Conservation (phyloP, 352 stramenopile genomes). For the Hyaloperonospora brassicae region DNA sequence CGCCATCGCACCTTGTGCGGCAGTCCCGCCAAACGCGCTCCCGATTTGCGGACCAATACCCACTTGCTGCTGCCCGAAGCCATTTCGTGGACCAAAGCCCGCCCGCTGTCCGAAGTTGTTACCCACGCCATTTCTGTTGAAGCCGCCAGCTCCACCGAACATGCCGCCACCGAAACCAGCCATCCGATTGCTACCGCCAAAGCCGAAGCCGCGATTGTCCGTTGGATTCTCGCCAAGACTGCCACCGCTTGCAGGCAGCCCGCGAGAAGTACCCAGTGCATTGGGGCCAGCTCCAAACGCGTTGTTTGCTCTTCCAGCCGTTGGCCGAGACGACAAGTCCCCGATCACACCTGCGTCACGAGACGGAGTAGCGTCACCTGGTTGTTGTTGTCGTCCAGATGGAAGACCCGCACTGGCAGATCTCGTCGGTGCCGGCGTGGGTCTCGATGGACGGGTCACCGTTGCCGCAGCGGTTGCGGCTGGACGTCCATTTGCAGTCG, state of each 20-base stretch:
- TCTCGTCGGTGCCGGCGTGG: conserved; percentile 18
- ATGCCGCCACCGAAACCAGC: conserved; percentile 6
- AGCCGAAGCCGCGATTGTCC: neutral
- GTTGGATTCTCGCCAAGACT: conserved; percentile 7
- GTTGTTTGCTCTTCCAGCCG: conserved; percentile 1
- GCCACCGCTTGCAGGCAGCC: neutral
- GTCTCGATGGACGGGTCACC: conserved; percentile 2
- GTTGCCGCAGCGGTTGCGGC: no score
- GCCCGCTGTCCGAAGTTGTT: neutral
- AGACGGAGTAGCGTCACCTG: conserved; percentile 1
- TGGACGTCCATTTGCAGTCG: no score
- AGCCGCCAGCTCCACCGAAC: conserved; percentile 3
- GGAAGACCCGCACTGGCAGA: neutral
- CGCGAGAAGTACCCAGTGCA: conserved; percentile 1
- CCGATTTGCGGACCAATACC: conserved; percentile 9
- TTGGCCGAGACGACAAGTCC: neutral
- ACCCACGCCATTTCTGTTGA: conserved; percentile 6
- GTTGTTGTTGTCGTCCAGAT: conserved; percentile 9
- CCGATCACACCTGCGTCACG: conserved; percentile 1
- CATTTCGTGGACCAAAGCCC: conserved; percentile 2
- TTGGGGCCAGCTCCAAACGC: conserved; percentile 5
- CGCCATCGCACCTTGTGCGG: conserved; percentile 6
- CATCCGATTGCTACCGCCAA: conserved; percentile 13
- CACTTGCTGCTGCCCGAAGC: conserved; percentile 11
- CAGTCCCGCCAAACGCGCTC: conserved; percentile 7